phyloP scores from a whole-genome alignment of 495 filamentous ascomycete genomes.

The Daldinia loculata region DNA sequence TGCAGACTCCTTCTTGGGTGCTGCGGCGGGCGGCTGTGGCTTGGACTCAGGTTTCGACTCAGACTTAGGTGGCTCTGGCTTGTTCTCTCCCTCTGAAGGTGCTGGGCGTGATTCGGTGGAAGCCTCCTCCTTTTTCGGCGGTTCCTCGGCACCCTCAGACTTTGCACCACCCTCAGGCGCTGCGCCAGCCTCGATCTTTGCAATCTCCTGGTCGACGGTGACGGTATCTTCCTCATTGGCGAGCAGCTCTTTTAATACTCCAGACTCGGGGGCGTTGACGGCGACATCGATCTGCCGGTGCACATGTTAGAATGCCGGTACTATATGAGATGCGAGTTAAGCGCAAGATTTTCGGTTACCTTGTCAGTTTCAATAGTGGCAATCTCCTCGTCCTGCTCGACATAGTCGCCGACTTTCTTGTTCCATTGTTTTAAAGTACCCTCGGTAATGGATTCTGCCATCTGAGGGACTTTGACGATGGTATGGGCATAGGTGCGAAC shows the following conservation, averaged over 20 bases:
- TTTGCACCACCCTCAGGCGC: constrained; percentile 62
- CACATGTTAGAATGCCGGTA: constrained; percentile 18
- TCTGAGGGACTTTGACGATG: constrained; percentile 92
- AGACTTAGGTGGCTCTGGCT: constrained; percentile 48
- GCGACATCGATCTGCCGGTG: constrained; percentile 83
- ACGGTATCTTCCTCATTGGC: constrained; percentile 97
- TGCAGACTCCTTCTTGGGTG: constrained; percentile 54
- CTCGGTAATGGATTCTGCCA: constrained; percentile 99
- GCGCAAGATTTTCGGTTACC: constrained; percentile 59
- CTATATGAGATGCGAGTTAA: constrained; percentile 1
- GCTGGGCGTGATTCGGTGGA: constrained; percentile 64
- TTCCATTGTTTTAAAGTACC: constrained; percentile 95
- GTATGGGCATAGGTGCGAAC: constrained; percentile 73
- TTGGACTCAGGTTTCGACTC: constrained; percentile 50
- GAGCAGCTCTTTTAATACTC: constrained; percentile 89
- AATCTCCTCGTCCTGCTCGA: constrained; percentile 96
- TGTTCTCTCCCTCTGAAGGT: constrained; percentile 59
- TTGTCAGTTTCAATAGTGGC: constrained; percentile 99
- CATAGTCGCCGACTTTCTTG: constrained; percentile 94
- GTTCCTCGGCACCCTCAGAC: constrained; percentile 65
- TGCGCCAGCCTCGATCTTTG: constrained; percentile 82
- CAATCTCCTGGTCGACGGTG: constrained; percentile 89
- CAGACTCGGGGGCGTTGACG: constrained; percentile 92
- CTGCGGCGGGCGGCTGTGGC: constrained; percentile 56
- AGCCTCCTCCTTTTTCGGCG: constrained; percentile 64